Base-by-base conservation (phyloP, 805 yeast genomes). In the Wickerhamiella brachini region DNA sequence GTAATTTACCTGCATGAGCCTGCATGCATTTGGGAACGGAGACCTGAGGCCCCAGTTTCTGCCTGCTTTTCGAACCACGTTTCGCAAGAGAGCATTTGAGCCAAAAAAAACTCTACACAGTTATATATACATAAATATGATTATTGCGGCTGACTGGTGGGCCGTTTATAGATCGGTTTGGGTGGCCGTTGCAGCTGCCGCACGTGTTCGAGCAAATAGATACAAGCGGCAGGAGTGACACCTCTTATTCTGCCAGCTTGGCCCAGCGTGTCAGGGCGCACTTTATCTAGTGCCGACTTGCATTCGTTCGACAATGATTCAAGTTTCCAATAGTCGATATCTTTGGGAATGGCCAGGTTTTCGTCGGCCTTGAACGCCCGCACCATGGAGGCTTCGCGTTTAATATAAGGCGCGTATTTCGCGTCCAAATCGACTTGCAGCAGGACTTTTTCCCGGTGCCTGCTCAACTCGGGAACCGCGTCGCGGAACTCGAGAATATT, bases 211-310 rank as follows among this genome's bases (percentile, higher is more conserved):
- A 81, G 85, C 46, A 89, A 71, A 62, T 85, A 94, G 56, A 87
- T 83, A 17, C 86, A 71, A 0, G 96, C 93, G 0, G 96, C 90
- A 0, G 97, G 95, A 0, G 97, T 90, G 2, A 93, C 80, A 0
- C 98, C 97, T 61, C 93, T 95, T 12, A 90, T 83, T 58, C 97
- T 73, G 63, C 95, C 75, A 0, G 97, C 97, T 64, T 93, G 97
- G 0, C 97, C 97, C 45, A 93, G 78, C 0, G 97, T 93, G 50
- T 78, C 78, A 0, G 98, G 98, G 54, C 85, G 82, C 15, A 86
- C 79, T 10, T 74, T 72, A 59, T 86, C 85, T 50, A 93, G 70
- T 10, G 84, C 67, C 17, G 70, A 71, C 51, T 83, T 77, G 26
- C 81, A 89, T 62, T 90, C 97, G 23, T 77, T 72, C 1, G 95